A percentile compares a stretch with the other conserved stretches of the same genome.
phyloP scores from a whole-genome alignment of 1,284 basidiomycete species.

The Heterobasidion occidentale region DNA sequence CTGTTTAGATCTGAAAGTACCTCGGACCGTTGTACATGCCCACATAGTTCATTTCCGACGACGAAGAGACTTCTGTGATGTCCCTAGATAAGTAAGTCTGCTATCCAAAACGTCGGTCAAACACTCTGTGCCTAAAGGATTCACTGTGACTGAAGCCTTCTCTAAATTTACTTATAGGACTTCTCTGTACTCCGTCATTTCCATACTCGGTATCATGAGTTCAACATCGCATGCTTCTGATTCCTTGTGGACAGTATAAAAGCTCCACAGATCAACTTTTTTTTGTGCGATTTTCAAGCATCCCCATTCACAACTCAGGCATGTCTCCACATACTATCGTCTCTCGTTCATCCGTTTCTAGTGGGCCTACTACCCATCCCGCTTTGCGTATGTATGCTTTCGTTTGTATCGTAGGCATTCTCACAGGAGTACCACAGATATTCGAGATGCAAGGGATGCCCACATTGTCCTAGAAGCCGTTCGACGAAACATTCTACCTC shows the following conservation, averaged over 20 bases:
- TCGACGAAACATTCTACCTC: slow-evolving; percentile 55
- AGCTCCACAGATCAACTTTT: slow-evolving; percentile 3
- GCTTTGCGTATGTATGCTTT: slow-evolving; percentile 39
- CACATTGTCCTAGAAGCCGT: slow-evolving; percentile 67
- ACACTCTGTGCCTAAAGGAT: slow-evolving; percentile 13
- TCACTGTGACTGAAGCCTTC: slow-evolving; percentile 6
- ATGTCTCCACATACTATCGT: slow-evolving; percentile 9
- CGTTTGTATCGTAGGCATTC: not conserved
- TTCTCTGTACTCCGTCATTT: slow-evolving; percentile 8
- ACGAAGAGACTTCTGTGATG: slow-evolving; percentile 6
- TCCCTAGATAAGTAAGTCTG: slow-evolving; percentile 9
- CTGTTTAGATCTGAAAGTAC: not conserved
- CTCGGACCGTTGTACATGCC: not conserved
- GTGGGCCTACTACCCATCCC: slow-evolving; percentile 38
- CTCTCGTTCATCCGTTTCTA: slow-evolving; percentile 2
- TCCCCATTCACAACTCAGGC: not conserved
- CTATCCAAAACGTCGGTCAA: slow-evolving; percentile 4
- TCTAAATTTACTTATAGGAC: slow-evolving; percentile 7
- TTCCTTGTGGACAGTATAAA: slow-evolving; percentile 11
- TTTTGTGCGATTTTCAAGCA: not conserved
- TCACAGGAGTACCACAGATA: slow-evolving; percentile 34
- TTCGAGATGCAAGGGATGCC: slow-evolving; percentile 55
- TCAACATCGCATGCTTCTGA: slow-evolving; percentile 2
- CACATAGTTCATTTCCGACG: not conserved
- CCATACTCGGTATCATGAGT: slow-evolving; percentile 6